These are phyloP conservation scores for Chernovozyma sophiae-reginae DNA, from an alignment of 1,139 yeast genomes.

Conservation along the genomic window DNA sequence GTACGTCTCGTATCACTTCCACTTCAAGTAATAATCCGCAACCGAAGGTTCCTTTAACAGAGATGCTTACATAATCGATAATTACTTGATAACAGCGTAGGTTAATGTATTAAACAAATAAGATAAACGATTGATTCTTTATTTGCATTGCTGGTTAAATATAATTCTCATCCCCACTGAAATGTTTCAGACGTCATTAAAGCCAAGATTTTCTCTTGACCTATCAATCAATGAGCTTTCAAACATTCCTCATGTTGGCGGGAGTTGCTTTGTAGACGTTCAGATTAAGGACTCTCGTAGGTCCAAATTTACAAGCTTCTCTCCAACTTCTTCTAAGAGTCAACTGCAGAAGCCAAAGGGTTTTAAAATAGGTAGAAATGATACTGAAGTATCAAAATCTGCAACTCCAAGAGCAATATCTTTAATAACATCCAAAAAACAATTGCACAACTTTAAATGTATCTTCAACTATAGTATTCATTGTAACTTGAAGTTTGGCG, in stretches of 20 bases:
- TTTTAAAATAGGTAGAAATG: not conserved
- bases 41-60: too few relatives aligned
- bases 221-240: slow-evolving; percentile 64
- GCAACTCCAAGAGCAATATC: slow-evolving; percentile 25
- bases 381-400: not conserved
- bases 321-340: slow-evolving; percentile 1
- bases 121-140: too few relatives aligned
- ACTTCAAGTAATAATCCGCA: too few relatives aligned
- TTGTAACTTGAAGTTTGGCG: slow-evolving; percentile 39
- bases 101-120: too few relatives aligned
- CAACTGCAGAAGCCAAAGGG: slow-evolving; percentile 1
- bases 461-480: slow-evolving; percentile 32
- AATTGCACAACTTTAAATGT: slow-evolving; percentile 42
- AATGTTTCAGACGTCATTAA: slow-evolving; percentile 11
- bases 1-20: too few relatives aligned
- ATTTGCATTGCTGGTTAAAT: too few relatives aligned
- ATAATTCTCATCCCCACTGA: too few relatives aligned
- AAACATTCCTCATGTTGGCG: slow-evolving; percentile 78
- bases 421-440: slow-evolving; percentile 31
- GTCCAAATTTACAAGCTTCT: slow-evolving; percentile 11
- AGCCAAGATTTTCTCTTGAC: slow-evolving; percentile 52
- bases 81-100: too few relatives aligned
- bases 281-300: slow-evolving; percentile 27
- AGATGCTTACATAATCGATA: too few relatives aligned
- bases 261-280: slow-evolving; percentile 58